Percentiles rank a stretch among this genome's conserved stretches.
Evolutionary conservation across 768 basidiomycete genomes (phyloP).

Genomic region (Phlebiopsis flavidoalba): DNA sequence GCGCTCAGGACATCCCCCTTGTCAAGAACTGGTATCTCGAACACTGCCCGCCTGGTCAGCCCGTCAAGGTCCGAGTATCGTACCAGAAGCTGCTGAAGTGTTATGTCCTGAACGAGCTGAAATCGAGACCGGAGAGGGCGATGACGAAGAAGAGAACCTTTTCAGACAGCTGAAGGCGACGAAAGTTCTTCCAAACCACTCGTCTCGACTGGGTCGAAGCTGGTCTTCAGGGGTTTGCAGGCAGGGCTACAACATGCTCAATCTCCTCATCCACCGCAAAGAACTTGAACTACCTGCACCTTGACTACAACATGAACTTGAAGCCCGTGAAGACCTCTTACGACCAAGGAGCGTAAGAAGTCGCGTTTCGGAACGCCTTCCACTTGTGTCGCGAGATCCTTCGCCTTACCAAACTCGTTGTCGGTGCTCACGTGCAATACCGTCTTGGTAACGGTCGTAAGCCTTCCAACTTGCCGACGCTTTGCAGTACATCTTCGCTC

Average conservation of each 20-base stretch:
- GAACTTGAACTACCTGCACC: conserved; percentile 90
- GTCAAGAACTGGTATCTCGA: conserved; percentile 99
- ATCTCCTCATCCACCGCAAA: conserved; percentile 98
- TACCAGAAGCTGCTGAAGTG: conserved; percentile 98
- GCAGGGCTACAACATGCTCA: conserved; percentile 99
- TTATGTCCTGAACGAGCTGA: conserved; percentile 92
- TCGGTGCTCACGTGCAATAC: conserved; percentile 98
- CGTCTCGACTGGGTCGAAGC: conserved; percentile 99
- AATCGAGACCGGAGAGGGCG: conserved; percentile 85
- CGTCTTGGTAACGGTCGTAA: conserved; percentile 96
- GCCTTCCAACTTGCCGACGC: conserved; percentile 99
- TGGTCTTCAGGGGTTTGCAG: conserved; percentile 95
- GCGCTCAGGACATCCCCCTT: conserved; percentile 92
- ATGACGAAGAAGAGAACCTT: conserved; percentile 97
- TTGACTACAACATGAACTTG: conserved; percentile 98
- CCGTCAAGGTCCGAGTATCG: conserved; percentile 97
- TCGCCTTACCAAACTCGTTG: conserved; percentile 95
- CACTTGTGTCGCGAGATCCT: conserved; percentile 97
- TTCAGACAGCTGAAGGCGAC: conserved; percentile 97
- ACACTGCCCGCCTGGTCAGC: conserved; percentile 93
- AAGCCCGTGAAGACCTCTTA: conserved; percentile 96
- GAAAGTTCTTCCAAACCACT: conserved; percentile 99
- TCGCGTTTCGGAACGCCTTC: conserved; percentile 99
- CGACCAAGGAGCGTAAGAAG: conserved; percentile 99
- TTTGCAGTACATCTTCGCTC: conserved; percentile 94